phyloP scores from a whole-genome alignment of 2,329 filamentous ascomycete genomes.

The Ceratocystis eucalypticola region DNA sequence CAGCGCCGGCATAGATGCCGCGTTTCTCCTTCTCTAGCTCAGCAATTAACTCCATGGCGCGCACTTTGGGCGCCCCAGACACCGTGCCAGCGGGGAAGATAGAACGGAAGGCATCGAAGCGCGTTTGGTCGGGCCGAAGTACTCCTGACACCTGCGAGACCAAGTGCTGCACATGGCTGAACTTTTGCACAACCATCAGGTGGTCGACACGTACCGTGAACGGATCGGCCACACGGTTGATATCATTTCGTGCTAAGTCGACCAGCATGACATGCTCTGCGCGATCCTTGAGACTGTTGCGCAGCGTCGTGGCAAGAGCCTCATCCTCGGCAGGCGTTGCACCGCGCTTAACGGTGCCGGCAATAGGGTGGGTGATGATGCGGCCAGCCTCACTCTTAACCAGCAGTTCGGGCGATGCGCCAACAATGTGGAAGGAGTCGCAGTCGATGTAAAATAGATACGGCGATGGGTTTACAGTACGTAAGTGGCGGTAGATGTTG shows the following conservation, averaged over 20 bases:
- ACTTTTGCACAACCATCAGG: conserved; percentile 86
- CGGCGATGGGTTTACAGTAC: conserved; percentile 93
- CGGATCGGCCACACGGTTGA: conserved; percentile 91
- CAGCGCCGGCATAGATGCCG: conserved; percentile 87
- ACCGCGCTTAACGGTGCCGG: conserved; percentile 84
- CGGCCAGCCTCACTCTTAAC: conserved; percentile 79
- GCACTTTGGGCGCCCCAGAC: conserved; percentile 87
- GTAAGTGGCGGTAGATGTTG: conserved; percentile 92
- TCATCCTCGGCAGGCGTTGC: conserved; percentile 70
- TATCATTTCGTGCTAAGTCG: conserved; percentile 87
- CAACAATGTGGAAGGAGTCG: conserved; percentile 83
- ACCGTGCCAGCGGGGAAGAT: conserved; percentile 97
- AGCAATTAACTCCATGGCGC: conserved; percentile 92
- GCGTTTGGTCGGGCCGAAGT: conserved; percentile 67
- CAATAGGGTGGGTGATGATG: conserved; percentile 93
- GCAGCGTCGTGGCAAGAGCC: conserved; percentile 60
- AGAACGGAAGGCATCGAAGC: conserved; percentile 89
- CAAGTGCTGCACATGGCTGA: conserved; percentile 94
- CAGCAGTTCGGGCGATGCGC: conserved; percentile 85
- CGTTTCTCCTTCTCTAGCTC: conserved; percentile 90
- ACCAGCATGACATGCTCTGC: conserved; percentile 97
- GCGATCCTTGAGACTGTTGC: conserved; percentile 74
- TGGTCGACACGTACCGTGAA: conserved; percentile 79
- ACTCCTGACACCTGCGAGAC: conserved; percentile 90
- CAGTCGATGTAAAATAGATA: conserved; percentile 96